Percentiles rank a stretch among this genome's conserved stretches.
phyloP scores from a whole-genome alignment of 2,329 filamentous ascomycete species.

The Drechslerella dactyloides region DNA sequence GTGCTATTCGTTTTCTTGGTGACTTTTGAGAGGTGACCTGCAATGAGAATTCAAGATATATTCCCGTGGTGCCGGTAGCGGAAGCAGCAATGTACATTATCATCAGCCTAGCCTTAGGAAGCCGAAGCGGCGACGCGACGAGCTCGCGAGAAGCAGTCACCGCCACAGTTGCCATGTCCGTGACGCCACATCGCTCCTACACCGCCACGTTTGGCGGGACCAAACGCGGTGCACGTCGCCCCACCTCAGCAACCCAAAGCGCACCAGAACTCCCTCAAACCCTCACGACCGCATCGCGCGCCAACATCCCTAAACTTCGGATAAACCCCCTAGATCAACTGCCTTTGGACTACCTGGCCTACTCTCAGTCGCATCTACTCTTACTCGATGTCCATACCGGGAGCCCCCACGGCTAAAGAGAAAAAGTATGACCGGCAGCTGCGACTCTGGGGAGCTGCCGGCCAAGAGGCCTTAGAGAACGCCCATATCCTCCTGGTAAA shows the following conservation, averaged over 20 bases:
- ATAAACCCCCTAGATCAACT: background rate
- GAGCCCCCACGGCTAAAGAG: conserved; percentile 55
- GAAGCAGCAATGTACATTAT: no score
- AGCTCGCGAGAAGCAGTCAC: background rate
- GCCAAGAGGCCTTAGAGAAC: conserved; percentile 86
- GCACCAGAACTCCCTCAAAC: conserved; percentile 22
- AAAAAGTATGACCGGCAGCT: conserved; percentile 93
- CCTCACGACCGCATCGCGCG: conserved; percentile 7
- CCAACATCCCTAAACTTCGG: background rate
- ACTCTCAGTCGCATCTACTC: background rate
- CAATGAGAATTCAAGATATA: no score
- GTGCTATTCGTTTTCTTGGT: no score
- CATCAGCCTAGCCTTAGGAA: no score
- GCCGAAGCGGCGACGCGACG: no score
- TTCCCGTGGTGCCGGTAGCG: no score
- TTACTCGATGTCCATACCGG: conserved; percentile 37
- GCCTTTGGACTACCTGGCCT: no score
- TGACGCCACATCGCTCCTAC: conserved; percentile 9
- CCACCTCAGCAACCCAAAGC: conserved; percentile 43
- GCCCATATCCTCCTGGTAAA: conserved; percentile 92
- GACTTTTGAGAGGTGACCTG: no score
- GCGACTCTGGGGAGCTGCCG: conserved; percentile 89
- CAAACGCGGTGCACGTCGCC: conserved; percentile 46
- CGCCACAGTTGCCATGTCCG: conserved; percentile 14
- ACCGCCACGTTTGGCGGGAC: conserved; percentile 44